phyloP scores from a whole-genome alignment of 2,329 filamentous ascomycete genomes.

The Emmonsiellopsis sp. region DNA sequence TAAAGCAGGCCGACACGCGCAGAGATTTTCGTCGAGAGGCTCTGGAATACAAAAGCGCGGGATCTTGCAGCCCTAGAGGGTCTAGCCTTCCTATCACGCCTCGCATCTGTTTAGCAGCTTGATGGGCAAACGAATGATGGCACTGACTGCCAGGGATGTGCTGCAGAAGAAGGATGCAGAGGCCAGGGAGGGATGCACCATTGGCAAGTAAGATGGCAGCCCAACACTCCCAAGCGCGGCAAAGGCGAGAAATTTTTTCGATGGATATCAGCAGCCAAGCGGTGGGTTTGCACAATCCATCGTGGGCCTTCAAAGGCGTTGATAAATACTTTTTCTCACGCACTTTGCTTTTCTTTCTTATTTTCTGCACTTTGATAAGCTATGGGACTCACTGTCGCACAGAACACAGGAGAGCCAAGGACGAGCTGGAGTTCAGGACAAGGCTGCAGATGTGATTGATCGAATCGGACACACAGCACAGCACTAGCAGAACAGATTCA shows the following conservation, averaged over 20 bases:
- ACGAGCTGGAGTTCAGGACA: slow-evolving; percentile 1
- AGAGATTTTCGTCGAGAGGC: not conserved
- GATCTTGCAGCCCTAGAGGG: slow-evolving; percentile 8
- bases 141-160: not conserved
- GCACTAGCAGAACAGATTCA: not conserved
- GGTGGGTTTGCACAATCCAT: not conserved
- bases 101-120: not conserved
- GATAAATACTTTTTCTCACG: not conserved
- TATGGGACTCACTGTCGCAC: not conserved
- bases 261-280: not conserved
- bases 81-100: slow-evolving; percentile 9
- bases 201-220: not conserved
- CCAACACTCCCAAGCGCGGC: slow-evolving; percentile 1
- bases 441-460: slow-evolving; percentile 10
- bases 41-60: slow-evolving; percentile 5
- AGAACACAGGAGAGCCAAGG: not conserved
- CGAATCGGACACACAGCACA: slow-evolving; percentile 1
- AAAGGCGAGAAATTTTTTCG: not conserved
- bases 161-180: not conserved
- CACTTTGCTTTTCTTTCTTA: not conserved
- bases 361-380: not conserved
- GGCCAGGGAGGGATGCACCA: not conserved
- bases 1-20: not conserved
- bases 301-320: not conserved
- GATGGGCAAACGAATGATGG: not conserved